Conservation (phyloP, 2,329 filamentous ascomycete genomes). For the Scorias spongiosa region DNA sequence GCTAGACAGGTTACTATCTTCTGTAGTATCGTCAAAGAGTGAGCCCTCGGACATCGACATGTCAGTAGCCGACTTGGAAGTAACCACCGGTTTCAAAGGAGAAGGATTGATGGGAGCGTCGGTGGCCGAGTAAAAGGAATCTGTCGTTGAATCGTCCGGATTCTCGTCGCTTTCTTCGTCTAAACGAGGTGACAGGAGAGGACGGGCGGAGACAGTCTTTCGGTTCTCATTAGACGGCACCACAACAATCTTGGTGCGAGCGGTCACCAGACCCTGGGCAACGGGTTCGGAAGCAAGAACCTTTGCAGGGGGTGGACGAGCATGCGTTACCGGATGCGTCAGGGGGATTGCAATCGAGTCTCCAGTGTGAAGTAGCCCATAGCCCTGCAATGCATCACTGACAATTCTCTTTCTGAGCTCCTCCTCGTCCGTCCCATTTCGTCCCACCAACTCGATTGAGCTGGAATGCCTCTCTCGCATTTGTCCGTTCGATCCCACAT, state of each 20-base stretch:
- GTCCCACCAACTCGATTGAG: slow-evolving; percentile 1
- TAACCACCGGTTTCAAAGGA: slow-evolving; percentile 23
- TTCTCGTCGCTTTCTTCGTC: slow-evolving; percentile 17
- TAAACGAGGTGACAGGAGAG: slow-evolving; percentile 16
- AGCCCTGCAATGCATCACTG: slow-evolving; percentile 55
- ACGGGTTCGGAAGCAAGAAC: slow-evolving; percentile 92
- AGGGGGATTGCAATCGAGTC: slow-evolving; percentile 68
- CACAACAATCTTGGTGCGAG: slow-evolving; percentile 71
- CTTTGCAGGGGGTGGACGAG: slow-evolving; percentile 68
- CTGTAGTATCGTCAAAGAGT: slow-evolving; percentile 45
- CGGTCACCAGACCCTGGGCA: slow-evolving; percentile 64
- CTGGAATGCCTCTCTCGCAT: background rate
- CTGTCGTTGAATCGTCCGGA: slow-evolving; percentile 58
- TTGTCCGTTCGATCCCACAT: slow-evolving; percentile 20
- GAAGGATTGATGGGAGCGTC: slow-evolving; percentile 45
- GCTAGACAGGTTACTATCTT: slow-evolving; percentile 70
- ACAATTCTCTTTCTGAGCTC: slow-evolving; percentile 28
- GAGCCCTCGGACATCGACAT: slow-evolving; percentile 29
- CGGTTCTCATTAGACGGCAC: slow-evolving; percentile 48
- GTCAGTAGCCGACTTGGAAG: slow-evolving; percentile 21
- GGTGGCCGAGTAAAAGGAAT: slow-evolving; percentile 83
- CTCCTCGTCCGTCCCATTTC: slow-evolving; percentile 7
- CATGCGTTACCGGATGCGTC: slow-evolving; percentile 76
- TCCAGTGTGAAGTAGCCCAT: slow-evolving; percentile 67
- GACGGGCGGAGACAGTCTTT: slow-evolving; percentile 16